Base-by-base conservation (phyloP, 345 rosid species). In the Brassica cretica region DNA sequence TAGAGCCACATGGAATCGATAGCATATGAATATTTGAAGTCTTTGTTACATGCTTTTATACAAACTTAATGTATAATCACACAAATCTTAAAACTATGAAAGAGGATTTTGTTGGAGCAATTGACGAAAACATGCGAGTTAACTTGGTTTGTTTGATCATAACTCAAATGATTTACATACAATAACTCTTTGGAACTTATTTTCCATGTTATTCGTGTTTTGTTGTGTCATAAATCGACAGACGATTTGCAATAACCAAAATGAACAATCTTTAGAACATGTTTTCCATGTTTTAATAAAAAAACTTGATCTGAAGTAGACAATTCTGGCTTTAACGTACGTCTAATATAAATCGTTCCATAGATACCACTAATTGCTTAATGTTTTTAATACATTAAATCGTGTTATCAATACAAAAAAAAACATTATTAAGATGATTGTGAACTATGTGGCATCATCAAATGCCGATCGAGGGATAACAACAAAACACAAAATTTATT, bases 371-470 rank as follows among this genome's bases (percentile, higher is more conserved):
- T 68, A 41, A n/a, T 35, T 5, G 62, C 8, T 64, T 53, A 11
- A 30, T 4, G 15, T 35, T 65, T 60, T 25, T 62, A 41, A 39
- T 2, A 1, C 24, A 76, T 30, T 0, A 14, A 61, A 68, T 35
- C 60, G 29, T 2, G 10, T 12, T 21, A 21, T 62, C 70, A 63
- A 53, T 7, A 19, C 37, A 7, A n/a, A 68, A 62, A 27, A 24
- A 16, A 15, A 35, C 37, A 62, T 10, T 21, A 18, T 51, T 6
- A 24, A 68, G 24, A 32, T 49, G 39, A 61, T 24, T 32, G 64
- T 27, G 12, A 53, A 37, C 60, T 51, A 29, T 41, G 76, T 64
- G 66, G 27, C 10, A 3, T 56, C 67, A 78, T 65, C 72, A 41
- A 14, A 65, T 24, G 66, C 60, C 7, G 16, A 25, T 61, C 16